These are phyloP conservation scores for Aspergillus saccharolyticus DNA, from an alignment of 495 filamentous ascomycete genomes.

Conservation along the genomic window DNA sequence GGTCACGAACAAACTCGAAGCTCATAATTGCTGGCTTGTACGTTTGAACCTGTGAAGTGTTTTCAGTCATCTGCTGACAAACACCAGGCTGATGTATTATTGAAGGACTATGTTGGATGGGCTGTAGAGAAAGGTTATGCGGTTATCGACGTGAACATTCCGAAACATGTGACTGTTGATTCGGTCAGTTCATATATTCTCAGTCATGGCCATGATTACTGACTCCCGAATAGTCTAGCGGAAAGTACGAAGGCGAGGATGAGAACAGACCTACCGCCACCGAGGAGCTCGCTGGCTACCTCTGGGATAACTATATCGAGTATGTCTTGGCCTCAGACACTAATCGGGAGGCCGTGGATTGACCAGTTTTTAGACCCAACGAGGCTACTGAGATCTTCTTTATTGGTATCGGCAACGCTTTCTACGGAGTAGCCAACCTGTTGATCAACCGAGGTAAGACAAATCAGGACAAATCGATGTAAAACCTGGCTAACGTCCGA, in stretches of 20 bases:
- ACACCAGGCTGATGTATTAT: constrained; percentile 62
- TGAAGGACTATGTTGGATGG: constrained; percentile 79
- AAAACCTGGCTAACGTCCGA: constrained; percentile 18
- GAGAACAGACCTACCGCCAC: constrained; percentile 47
- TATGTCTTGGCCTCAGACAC: constrained; percentile 22
- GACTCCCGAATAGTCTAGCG: constrained; percentile 28
- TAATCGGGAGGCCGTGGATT: neutral
- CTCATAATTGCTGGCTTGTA: constrained; percentile 85
- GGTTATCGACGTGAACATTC: constrained; percentile 86
- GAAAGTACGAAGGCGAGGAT: constrained; percentile 40
- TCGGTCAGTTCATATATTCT: constrained; percentile 19
- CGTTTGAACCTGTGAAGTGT: constrained; percentile 30
- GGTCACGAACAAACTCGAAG: constrained; percentile 62
- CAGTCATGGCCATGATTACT: constrained; percentile 25
- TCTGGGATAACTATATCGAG: constrained; percentile 98
- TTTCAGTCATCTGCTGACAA: constrained; percentile 34
- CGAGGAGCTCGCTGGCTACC: constrained; percentile 72
- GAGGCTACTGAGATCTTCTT: constrained; percentile 69
- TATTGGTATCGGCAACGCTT: constrained; percentile 76
- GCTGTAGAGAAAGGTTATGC: constrained; percentile 65
- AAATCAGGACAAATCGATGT: neutral
- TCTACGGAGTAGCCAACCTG: constrained; percentile 63
- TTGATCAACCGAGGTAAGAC: constrained; percentile 59
- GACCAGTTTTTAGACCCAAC: constrained; percentile 43
- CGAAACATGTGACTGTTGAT: constrained; percentile 56